Conservation (phyloP, 2,329 filamentous ascomycete genomes). For the Aureobasidium sp. region DNA sequence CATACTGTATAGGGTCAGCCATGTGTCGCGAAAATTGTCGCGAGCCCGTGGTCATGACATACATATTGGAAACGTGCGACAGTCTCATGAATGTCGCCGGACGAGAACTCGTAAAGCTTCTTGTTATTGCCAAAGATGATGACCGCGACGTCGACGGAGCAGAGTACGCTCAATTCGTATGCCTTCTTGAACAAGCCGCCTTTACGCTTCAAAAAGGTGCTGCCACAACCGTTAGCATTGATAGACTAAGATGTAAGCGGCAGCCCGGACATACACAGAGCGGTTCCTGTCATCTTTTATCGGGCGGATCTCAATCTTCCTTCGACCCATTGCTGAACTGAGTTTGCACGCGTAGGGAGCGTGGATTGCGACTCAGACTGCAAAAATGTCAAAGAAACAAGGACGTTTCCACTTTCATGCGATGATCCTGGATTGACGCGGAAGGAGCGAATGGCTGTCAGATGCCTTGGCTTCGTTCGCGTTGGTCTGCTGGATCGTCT, state of each 20-base stretch:
- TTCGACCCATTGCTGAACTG: constrained; percentile 65
- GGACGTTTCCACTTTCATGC: not conserved
- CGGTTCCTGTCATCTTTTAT: constrained; percentile 98
- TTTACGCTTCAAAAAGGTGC: constrained; percentile 97
- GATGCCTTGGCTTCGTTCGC: not conserved
- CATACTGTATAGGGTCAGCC: constrained; percentile 55
- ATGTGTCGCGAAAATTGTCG: constrained; percentile 6
- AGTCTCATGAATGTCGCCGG: constrained; percentile 83
- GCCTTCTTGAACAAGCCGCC: constrained; percentile 99
- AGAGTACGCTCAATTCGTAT: constrained; percentile 94
- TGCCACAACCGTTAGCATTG: constrained; percentile 29
- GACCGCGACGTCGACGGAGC: constrained; percentile 95
- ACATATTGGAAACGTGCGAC: constrained; percentile 87
- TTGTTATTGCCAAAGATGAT: constrained; percentile 99
- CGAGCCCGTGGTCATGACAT: constrained; percentile 33
- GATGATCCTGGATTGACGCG: not conserved
- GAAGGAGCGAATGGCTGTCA: not conserved
- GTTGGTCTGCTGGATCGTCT: not conserved
- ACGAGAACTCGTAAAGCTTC: constrained; percentile 98
- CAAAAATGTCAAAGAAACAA: not conserved
- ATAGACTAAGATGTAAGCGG: not conserved
- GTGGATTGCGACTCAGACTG: not conserved
- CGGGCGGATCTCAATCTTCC: constrained; percentile 99
- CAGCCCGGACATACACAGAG: constrained; percentile 61
- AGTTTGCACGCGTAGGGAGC: not conserved